A percentile compares a stretch with the other conserved stretches of the same genome.
Evolutionary conservation across 2,329 filamentous ascomycete genomes (phyloP).

Genomic region (Westerdykella sp.): DNA sequence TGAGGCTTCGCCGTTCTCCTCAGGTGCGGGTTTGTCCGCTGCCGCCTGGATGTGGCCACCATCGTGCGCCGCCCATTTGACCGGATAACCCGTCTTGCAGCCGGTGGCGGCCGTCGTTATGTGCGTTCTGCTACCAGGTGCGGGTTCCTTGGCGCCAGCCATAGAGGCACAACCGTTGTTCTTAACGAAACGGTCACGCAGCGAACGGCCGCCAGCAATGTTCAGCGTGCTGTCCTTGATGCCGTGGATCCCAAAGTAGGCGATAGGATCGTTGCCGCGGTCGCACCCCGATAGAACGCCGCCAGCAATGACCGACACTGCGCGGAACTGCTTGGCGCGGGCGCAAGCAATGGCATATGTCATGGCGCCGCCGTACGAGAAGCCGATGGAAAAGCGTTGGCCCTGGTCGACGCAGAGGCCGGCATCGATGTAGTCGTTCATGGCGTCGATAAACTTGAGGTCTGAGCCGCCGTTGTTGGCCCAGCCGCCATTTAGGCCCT

Average conservation of each 20-base stretch:
- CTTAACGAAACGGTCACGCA: constrained; percentile 32
- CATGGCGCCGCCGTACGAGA: constrained; percentile 41
- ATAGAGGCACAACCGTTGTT: constrained; percentile 30
- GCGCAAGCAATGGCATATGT: constrained; percentile 38
- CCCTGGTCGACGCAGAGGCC: constrained; percentile 39
- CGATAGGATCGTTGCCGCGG: constrained; percentile 32
- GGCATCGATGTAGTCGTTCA: constrained; percentile 33
- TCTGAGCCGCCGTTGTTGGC: constrained; percentile 38
- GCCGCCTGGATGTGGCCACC: constrained; percentile 3
- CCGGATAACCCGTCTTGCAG: constrained; percentile 23
- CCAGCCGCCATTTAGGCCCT: constrained; percentile 34
- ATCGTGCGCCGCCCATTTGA: constrained; percentile 21
- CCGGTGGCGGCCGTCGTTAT: constrained; percentile 5
- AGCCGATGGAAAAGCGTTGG: constrained; percentile 39
- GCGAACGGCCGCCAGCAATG: constrained; percentile 24
- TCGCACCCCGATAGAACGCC: not conserved
- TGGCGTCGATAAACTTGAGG: constrained; percentile 35
- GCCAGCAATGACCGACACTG: constrained; percentile 20
- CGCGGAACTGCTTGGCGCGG: constrained; percentile 34
- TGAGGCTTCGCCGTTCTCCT: too few relatives aligned
- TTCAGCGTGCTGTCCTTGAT: constrained; percentile 29
- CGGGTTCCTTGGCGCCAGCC: constrained; percentile 10
- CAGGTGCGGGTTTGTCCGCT: too few relatives aligned
- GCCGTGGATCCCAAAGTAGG: constrained; percentile 30
- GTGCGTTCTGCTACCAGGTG: constrained; percentile 4